phyloP scores from a whole-genome alignment of 805 yeast species.

The Pichia cephalocereana region DNA sequence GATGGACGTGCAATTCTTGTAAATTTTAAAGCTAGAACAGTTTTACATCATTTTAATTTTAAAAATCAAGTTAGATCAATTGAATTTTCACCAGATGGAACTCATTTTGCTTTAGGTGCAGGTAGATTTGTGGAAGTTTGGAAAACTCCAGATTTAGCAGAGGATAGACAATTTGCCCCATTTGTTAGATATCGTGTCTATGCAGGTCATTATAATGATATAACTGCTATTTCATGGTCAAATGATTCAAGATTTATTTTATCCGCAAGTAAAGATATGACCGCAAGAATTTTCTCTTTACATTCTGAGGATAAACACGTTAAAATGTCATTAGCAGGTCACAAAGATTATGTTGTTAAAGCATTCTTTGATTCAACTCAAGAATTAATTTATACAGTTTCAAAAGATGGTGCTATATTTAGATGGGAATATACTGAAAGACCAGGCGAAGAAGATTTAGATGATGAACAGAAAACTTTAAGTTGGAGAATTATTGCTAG shows the following conservation, averaged over 20 bases:
- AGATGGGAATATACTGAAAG: slow-evolving; percentile 77
- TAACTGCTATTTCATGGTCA: slow-evolving; percentile 79
- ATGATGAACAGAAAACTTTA: slow-evolving; percentile 35
- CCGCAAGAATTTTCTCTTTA: slow-evolving; percentile 77
- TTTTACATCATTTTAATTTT: slow-evolving; percentile 89
- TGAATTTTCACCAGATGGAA: slow-evolving; percentile 84
- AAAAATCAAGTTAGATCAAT: slow-evolving; percentile 67
- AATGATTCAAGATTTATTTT: slow-evolving; percentile 81
- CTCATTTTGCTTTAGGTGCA: slow-evolving; percentile 74
- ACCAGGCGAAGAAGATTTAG: slow-evolving; percentile 39
- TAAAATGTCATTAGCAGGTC: slow-evolving; percentile 84
- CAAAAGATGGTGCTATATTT: slow-evolving; percentile 91
- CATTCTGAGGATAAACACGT: slow-evolving; percentile 62
- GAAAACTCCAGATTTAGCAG: slow-evolving; percentile 76
- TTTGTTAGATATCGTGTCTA: slow-evolving; percentile 83
- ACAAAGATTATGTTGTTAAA: slow-evolving; percentile 75
- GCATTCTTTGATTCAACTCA: slow-evolving; percentile 87
- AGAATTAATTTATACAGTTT: slow-evolving; percentile 82
- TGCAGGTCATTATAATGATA: slow-evolving; percentile 87
- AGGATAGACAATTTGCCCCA: slow-evolving; percentile 92
- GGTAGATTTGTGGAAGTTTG: slow-evolving; percentile 84
- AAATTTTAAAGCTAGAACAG: slow-evolving; percentile 74
- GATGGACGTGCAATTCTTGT: slow-evolving; percentile 92
- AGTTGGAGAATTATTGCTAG: slow-evolving; percentile 81
- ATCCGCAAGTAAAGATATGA: slow-evolving; percentile 82